Base-by-base conservation (phyloP, 148 eudicot species). In the Chenopodium quinoa region DNA sequence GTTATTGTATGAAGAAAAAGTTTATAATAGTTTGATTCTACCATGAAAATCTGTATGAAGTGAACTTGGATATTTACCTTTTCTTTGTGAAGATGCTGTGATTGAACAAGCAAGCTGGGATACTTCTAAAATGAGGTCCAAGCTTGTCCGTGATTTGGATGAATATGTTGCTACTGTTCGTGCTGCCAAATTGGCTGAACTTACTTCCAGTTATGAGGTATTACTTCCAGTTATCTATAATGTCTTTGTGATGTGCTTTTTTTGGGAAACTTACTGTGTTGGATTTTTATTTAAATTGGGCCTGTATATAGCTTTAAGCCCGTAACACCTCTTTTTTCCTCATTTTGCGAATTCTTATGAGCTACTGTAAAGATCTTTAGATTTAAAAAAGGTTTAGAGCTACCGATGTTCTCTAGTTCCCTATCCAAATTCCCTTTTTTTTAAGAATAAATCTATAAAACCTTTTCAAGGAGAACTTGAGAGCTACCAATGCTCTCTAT, bases 41-140 rank as follows among this genome's bases (percentile, higher is more conserved):
- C 65, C 77, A 22, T 47, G 40, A 47, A 60, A 19, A 22, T 63
- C 58, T 69, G 27, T 54, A 27, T 37, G 58, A 76, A 32, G 29
- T 19, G 58, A 32, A 34, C 32, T 31, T 71, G 37, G 23, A 52
- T 74, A 34, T 50, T 77, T 82, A 40, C 67, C 32, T 74, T 52
- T 52, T 23, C 72, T 64, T 83, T 81, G 50, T 44, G 44, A 88
- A 95, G 99, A 93, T 89, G 89, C 90, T 63, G 79, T 85, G 56
- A 87, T 95, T 52, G 86, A 88, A 70, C 99, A 90, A 86, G 92
- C 94, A 27, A 85, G 92, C 79, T 95, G 99, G 99, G 97, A 95
- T 83, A 79, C 91, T 37, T 86, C 93, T 73, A 95, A 91, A 91
- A 90, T 88, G 62, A 89, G 92, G 84, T 93, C 92, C 66, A 95